Base-by-base conservation (phyloP, 2,329 filamentous ascomycete genomes). In the Xenoacremonium recifei region DNA sequence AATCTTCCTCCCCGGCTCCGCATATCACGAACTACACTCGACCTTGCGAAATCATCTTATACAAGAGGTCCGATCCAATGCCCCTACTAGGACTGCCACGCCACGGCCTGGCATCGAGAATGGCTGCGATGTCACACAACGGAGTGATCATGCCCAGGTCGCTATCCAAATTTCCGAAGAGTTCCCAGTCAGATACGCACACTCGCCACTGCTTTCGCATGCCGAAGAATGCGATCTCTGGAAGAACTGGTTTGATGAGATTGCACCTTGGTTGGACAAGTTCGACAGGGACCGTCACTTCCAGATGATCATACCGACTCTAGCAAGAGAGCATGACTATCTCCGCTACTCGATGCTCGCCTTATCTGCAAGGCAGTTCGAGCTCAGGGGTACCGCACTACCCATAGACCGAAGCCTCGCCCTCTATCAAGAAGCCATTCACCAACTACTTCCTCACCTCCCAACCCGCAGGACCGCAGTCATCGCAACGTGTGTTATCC, bases 391-490 rank as follows among this genome's bases (percentile, higher is more conserved):
- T 13, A 48, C 54, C 13, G 54, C 55, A 1, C 45, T 49, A 2
- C 49, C 59, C 1, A 70, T 67, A 0, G 68, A 71, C 20, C 56
- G 53, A 13, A 75, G 72, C 45, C 61, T 76, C 0, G 62, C 66
- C 0, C 55, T 78, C 2, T 78, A 77, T 41, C 73, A 76, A 39
- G 67, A 75, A 47, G 72, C 74, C 3, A 76, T 77, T 30, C 69
- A 73, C 33, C 58, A 71, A 2, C 59, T 80, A 1, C 63, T 72
- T 3, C 73, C 73, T 0, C 55, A 74, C 10, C 60, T 79, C 0
- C 67, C 73, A 10, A 67, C 70, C 3, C 69, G 69, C 2, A 69
- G 68, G 37, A 71, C 72, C 0, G 67, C 72, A 6, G 72, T 77
- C 6, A 70, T 80, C 12, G 73, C 74, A 0, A 70, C 74, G 0